Evolutionary conservation across 306 rosid species (phyloP).

Genomic region (Crotalaria pallida): DNA sequence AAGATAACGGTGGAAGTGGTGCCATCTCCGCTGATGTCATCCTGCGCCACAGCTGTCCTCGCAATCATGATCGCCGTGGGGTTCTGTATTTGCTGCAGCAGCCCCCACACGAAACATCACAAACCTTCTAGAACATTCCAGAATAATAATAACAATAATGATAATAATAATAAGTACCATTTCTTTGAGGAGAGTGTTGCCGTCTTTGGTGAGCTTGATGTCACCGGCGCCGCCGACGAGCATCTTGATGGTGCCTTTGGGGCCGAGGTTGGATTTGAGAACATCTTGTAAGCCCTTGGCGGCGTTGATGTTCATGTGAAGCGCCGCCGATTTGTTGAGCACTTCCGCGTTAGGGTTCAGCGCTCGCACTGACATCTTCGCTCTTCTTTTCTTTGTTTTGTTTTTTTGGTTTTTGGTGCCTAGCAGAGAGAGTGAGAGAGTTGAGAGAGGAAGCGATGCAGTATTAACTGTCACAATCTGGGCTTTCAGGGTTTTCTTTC

Average conservation of each 20-base stretch:
- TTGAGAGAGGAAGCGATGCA: no score
- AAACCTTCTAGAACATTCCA: background rate
- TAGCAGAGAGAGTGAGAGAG: no score
- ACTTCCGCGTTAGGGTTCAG: slow-evolving; percentile 95
- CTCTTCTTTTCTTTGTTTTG: no score
- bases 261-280: slow-evolving; percentile 89
- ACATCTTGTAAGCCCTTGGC: slow-evolving; percentile 97
- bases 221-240: slow-evolving; percentile 98
- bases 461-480: no score
- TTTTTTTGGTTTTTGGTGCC: no score
- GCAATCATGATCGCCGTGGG: slow-evolving; percentile 99
- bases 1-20: slow-evolving; percentile 92
- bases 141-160: background rate
- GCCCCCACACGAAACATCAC: background rate
- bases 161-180: no score
- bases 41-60: slow-evolving; percentile 95
- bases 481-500: no score
- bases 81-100: slow-evolving; percentile 88
- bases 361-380: slow-evolving; percentile 70
- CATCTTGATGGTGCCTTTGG: slow-evolving; percentile 98
- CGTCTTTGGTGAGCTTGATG: slow-evolving; percentile 94
- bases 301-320: slow-evolving; percentile 95
- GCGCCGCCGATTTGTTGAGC: slow-evolving; percentile 94
- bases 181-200: slow-evolving; percentile 90
- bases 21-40: slow-evolving; percentile 93